These are phyloP conservation scores for Saturnispora ahearnii DNA, from an alignment of 805 yeast genomes.

Conservation along the genomic window DNA sequence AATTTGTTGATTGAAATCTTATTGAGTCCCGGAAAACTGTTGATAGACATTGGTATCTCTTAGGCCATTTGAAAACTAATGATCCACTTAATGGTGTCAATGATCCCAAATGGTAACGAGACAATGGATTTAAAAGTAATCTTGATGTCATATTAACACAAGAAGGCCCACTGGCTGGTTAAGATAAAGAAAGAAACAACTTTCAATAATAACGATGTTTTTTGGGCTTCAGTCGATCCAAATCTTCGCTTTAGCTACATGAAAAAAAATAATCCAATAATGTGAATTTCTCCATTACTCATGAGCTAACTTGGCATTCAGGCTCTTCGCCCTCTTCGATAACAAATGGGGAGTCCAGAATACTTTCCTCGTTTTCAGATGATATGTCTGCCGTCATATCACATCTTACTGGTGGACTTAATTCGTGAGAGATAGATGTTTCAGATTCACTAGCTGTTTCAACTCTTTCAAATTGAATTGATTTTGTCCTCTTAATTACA, in stretches of 20 bases:
- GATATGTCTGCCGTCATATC: not conserved
- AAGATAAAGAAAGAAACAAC: not conserved
- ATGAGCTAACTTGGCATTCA: not conserved
- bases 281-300: not conserved
- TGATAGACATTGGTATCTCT: not conserved
- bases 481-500: conserved; percentile 3
- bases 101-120: not conserved
- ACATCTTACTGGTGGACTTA: not conserved
- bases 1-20: not conserved
- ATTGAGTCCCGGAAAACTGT: not conserved
- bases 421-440: not conserved
- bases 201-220: too few relatives aligned
- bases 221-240: too few relatives aligned
- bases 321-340: not conserved
- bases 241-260: not conserved
- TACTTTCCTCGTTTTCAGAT: not conserved
- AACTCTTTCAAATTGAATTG: not conserved
- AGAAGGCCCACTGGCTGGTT: not conserved
- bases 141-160: not conserved
- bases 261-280: not conserved
- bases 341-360: not conserved
- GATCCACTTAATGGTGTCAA: not conserved
- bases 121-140: not conserved
- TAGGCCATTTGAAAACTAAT: not conserved
- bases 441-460: not conserved